Evolutionary conservation across 2,329 filamentous ascomycete species (phyloP).

Genomic region (Lithohypha guttulata): DNA sequence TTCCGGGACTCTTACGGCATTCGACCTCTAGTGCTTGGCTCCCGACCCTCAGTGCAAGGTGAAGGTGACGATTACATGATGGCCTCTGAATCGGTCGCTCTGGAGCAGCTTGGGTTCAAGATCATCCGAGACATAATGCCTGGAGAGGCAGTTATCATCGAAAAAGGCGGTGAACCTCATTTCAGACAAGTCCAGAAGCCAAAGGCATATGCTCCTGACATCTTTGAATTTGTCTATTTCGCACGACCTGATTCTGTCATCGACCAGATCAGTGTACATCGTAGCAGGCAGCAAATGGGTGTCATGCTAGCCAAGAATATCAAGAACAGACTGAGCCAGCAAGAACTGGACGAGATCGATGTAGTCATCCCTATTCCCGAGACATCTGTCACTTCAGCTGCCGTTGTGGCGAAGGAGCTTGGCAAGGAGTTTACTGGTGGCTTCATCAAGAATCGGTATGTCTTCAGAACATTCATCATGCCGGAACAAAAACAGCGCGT

Average conservation of each 20-base stretch:
- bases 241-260: slow-evolving; percentile 71
- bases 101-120: slow-evolving; percentile 68
- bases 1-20: slow-evolving; percentile 75
- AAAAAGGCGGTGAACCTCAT: slow-evolving; percentile 62
- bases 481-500: slow-evolving; percentile 69
- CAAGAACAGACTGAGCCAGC: slow-evolving; percentile 53
- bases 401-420: slow-evolving; percentile 62
- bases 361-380: slow-evolving; percentile 71
- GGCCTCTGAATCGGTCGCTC: slow-evolving; percentile 76
- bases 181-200: slow-evolving; percentile 64
- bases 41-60: slow-evolving; percentile 55
- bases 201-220: slow-evolving; percentile 67
- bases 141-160: slow-evolving; percentile 74
- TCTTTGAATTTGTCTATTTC: slow-evolving; percentile 84
- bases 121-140: slow-evolving; percentile 69
- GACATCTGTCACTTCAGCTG: slow-evolving; percentile 71
- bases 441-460: slow-evolving; percentile 83
- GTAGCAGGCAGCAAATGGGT: slow-evolving; percentile 78
- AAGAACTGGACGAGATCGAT: slow-evolving; percentile 66
- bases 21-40: slow-evolving; percentile 69
- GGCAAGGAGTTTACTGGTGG: slow-evolving; percentile 68
- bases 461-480: slow-evolving; percentile 82
- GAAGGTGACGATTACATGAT: slow-evolving; percentile 75
- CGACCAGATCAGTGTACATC: slow-evolving; percentile 78
- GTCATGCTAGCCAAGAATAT: slow-evolving; percentile 66